A percentile compares a stretch with the other conserved stretches of the same genome.
phyloP scores from a whole-genome alignment of 2,329 filamentous ascomycete genomes.

The Diaporthe helianthi region DNA sequence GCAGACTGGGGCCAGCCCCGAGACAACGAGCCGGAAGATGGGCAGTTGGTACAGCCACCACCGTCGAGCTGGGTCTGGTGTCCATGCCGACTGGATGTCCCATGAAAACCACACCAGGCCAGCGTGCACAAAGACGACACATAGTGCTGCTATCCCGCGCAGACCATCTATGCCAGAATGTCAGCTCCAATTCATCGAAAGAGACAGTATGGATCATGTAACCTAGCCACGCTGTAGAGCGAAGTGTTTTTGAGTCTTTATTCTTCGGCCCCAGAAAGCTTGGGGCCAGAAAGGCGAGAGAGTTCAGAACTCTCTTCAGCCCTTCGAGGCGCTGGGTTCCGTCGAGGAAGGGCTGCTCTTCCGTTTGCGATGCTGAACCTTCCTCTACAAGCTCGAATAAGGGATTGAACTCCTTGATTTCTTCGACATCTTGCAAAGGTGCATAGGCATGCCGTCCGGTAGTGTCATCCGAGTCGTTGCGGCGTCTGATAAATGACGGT shows the following conservation, averaged over 20 bases:
- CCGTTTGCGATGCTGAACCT: neutral
- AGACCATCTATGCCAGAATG: constrained; percentile 35
- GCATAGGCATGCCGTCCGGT: neutral
- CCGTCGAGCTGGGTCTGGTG: constrained; percentile 1
- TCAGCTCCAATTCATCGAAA: constrained; percentile 5
- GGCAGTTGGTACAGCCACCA: constrained; percentile 40
- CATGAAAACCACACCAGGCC: constrained; percentile 34
- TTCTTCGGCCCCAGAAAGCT: neutral
- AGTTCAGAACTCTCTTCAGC: neutral
- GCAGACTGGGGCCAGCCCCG: constrained; percentile 43
- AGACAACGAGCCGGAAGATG: constrained; percentile 42
- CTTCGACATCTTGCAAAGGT: neutral
- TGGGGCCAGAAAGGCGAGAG: neutral
- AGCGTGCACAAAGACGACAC: constrained; percentile 38
- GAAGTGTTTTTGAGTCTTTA: neutral
- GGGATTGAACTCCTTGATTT: neutral
- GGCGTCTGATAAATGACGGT: neutral
- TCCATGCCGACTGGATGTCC: constrained; percentile 33
- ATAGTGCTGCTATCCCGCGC: constrained; percentile 37
- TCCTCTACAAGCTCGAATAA: neutral
- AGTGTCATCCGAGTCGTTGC: neutral
- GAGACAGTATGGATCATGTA: neutral
- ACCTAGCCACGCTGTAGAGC: constrained; percentile 34
- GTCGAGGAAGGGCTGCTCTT: neutral
- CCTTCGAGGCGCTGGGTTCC: neutral